A percentile compares a stretch with the other conserved stretches of the same genome.
Evolutionary conservation across 2,329 filamentous ascomycete genomes (phyloP).

Genomic region (Xylariaceae sp.): DNA sequence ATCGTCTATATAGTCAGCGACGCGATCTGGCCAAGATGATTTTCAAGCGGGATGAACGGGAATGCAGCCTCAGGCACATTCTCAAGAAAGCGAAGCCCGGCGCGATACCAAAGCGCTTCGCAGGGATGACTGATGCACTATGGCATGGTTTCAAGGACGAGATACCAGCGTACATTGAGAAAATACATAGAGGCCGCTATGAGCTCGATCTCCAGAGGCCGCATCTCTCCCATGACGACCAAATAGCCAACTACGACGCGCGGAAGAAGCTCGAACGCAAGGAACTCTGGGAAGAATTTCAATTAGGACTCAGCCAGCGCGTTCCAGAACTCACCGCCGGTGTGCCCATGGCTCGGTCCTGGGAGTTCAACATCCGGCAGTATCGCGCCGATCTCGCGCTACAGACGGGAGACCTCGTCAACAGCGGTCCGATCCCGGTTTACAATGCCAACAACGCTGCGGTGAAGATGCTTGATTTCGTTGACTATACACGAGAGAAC

Average conservation of each 20-base stretch:
- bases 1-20: constrained; percentile 3
- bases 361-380: constrained; percentile 14
- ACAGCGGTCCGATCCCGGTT: background rate
- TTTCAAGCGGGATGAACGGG: background rate
- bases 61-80: background rate
- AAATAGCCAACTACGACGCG: too few species aligned
- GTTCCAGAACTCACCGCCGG: background rate
- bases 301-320: constrained; percentile 1
- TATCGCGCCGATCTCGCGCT: constrained; percentile 2
- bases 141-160: too few species aligned
- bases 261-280: background rate
- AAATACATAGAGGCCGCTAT: too few species aligned
- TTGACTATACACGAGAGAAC: too few species aligned
- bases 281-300: background rate
- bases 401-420: background rate
- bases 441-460: too few species aligned
- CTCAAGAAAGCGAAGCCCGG: too few species aligned
- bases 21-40: background rate
- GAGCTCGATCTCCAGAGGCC: too few species aligned
- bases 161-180: too few species aligned
- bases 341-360: constrained; percentile 10
- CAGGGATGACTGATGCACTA: too few species aligned
- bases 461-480: too few species aligned
- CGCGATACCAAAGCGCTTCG: too few species aligned
- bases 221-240: too few species aligned